Conservation (phyloP, 1,284 basidiomycete species). For the Singerocomus inundabilis region DNA sequence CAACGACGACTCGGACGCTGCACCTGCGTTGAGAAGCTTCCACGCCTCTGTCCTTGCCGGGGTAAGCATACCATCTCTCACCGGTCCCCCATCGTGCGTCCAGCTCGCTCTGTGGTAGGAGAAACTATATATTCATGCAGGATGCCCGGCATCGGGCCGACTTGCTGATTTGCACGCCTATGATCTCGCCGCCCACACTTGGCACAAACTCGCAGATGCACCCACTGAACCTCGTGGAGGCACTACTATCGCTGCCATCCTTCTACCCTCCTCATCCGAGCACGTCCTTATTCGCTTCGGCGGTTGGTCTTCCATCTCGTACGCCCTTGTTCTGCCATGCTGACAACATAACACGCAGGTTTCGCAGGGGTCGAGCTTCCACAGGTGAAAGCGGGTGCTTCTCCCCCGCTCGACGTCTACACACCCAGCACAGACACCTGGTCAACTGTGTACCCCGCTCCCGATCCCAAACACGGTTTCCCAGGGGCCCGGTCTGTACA, state of each 20-base stretch:
- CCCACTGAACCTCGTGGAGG: conserved; percentile 41
- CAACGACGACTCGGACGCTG: conserved; percentile 20
- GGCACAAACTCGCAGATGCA: conserved; percentile 36
- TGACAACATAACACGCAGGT: conserved; percentile 6
- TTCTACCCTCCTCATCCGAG: conserved; percentile 48
- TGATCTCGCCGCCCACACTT: conserved; percentile 30
- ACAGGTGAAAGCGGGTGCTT: conserved; percentile 1
- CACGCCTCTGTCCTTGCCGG: conserved; percentile 20
- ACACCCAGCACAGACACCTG: conserved; percentile 23
- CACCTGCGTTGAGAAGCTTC: conserved; percentile 21
- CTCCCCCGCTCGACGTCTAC: conserved; percentile 32
- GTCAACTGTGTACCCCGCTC: conserved; percentile 20
- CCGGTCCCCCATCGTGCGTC: not conserved
- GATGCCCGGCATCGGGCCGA: conserved; percentile 39
- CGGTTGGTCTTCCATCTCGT: conserved; percentile 8
- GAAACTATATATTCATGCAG: conserved; percentile 43
- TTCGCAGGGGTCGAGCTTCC: conserved; percentile 25
- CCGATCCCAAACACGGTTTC: conserved; percentile 18
- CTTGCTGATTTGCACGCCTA: conserved; percentile 38
- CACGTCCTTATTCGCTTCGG: conserved; percentile 26
- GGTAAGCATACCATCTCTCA: not conserved
- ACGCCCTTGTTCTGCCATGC: too few species aligned
- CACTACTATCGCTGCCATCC: conserved; percentile 69
- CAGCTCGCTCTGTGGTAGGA: conserved; percentile 20
- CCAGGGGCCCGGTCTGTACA: conserved; percentile 30